Base-by-base conservation (phyloP, 2,329 filamentous ascomycete species). In the Plenodomus biglobosus region DNA sequence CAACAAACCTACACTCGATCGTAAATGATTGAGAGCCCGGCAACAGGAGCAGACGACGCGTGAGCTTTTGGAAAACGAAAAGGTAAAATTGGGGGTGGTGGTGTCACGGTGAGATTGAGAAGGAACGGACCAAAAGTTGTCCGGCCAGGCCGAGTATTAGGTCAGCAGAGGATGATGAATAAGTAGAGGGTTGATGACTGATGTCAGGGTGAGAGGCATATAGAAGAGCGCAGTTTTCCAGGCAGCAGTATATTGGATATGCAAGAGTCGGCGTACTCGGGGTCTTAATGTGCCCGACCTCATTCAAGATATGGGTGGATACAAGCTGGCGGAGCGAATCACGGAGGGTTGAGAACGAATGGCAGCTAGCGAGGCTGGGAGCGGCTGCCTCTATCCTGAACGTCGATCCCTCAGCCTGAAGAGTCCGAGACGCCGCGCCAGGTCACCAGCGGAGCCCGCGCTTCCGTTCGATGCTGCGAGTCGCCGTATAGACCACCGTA, bases 51-150 rank as follows among this genome's bases (percentile, higher is more conserved):
- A 32, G 27, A 32, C 27, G 27, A 32, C 27, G 27, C 27, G 27
- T 32, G 7, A 15, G 13, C 27, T 6, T 13, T 3, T 18, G 35
- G 18, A 48, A 40, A 52, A 44, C 49, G 36, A 44, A 38, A 44
- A 41, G 3, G 50, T 46, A 48, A 45, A 37, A 42, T 41, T 42
- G 20, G 44, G 22, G n/a, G 46, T 37, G 39, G 34, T 44, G 30
- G 18, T 16, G 40, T 46, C 44, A 42, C 36, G 46, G 27, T 36
- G 44, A 38, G 44, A 50, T 40, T 27, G 40, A 44, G 34, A 39
- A 46, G 19, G 32, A n/a, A 13, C 54, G 56, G 54, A 53, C 49
- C 37, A 38, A 36, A 13, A 32, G 51, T 54, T 49, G 53, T 56
- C 53, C 56, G 53, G 27, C 40, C 46, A 18, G 18, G 16, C 43